Evolutionary conservation across 1,284 basidiomycete genomes (phyloP), one percentile per base, ranked within the genome.

Genomic region (Pterulicium gracile): DNA sequence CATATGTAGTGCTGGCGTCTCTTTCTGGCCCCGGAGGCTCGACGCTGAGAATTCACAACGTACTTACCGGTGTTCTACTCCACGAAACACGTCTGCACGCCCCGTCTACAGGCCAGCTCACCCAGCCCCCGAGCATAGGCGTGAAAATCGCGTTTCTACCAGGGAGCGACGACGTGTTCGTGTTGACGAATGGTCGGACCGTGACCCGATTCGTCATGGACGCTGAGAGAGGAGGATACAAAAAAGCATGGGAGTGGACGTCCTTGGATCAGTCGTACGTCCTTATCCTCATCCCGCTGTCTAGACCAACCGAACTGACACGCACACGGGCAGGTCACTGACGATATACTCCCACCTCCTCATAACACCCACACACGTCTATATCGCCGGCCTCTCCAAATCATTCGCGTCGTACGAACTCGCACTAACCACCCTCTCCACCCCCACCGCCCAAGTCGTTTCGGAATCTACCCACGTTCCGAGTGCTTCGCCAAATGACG

Each of bases 11-110:
- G 41, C 65, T 92, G 19, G 74, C 82, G 18, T 66, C 82, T 4
- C 65, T 95, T 20, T 93, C 90, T 22, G 90, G 89, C 10, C 68
- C 78, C 2, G 79, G 80, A 2, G 87, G 81, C 2, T 69, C 83
- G 4, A 82, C 70, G 0, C 67, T 88, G n/a, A 79, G 90, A 17
- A 61, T 79, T 10, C 82, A 89, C 56, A 78, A 90, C 42, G 64
- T 70, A 4, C 56, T 66, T 2, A 81, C 75, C 0, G 93, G 93
- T 0, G 59, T 73, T 41, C 67, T 92, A n/a, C 51, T 84, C 1
- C 71, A 81, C 54, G 89, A 95, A 61, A 70, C 67, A 39, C 67
- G 66, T 12, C 58, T 91, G 1, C 79, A 86, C 45, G 52, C 61
- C 13, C 70, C 68, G 0, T 53, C 61, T 10, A 48, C 62, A 0